Conservation (phyloP, 345 rosid species). For the Eutrema yunnanense region DNA sequence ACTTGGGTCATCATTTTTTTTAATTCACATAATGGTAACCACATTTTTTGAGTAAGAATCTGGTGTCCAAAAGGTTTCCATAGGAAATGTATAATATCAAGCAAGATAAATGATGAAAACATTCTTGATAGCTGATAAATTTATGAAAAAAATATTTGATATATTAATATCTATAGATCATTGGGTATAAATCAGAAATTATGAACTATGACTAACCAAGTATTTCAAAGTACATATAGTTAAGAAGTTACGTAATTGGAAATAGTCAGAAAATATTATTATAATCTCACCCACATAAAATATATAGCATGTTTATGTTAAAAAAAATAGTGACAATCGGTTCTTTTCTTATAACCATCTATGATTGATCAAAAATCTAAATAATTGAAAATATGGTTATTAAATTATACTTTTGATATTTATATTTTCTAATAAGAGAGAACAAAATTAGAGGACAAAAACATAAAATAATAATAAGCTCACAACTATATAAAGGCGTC, state of each 20-base stretch:
- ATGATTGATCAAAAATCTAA: background rate
- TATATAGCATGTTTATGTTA: too few species aligned
- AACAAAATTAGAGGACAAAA: background rate
- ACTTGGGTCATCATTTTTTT: background rate
- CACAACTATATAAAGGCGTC: slow-evolving; percentile 25
- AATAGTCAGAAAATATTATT: background rate
- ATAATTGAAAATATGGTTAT: background rate
- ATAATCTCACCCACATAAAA: background rate
- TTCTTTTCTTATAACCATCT: background rate
- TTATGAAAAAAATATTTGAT: background rate
- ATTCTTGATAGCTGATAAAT: background rate
- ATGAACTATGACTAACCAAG: background rate
- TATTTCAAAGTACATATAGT: background rate
- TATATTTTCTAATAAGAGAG: background rate
- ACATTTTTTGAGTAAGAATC: background rate
- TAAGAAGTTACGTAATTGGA: background rate
- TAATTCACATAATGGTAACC: background rate
- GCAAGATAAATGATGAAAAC: background rate
- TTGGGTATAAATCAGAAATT: background rate
- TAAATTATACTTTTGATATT: background rate
- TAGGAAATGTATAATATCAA: background rate
- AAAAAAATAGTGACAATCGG: background rate
- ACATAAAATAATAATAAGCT: background rate
- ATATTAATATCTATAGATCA: background rate
- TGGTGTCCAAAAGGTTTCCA: background rate